These are phyloP conservation scores for Emydomyces testavorans DNA, from an alignment of 2,329 filamentous ascomycete species.

Conservation along the genomic window DNA sequence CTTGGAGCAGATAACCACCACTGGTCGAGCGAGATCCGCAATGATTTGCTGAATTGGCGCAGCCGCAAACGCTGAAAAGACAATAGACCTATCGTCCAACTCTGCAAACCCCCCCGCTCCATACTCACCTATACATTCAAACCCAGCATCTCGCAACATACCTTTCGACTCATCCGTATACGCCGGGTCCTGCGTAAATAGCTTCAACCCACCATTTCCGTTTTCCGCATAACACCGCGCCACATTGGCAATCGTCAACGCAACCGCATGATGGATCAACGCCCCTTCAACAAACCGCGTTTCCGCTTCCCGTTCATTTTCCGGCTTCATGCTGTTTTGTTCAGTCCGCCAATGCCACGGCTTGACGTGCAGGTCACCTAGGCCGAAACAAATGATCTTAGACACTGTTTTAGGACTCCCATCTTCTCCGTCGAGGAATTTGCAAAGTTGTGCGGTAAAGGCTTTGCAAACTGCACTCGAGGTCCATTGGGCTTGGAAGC, in stretches of 20 bases:
- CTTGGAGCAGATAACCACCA: constrained; percentile 21
- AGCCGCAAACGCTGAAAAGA: neutral
- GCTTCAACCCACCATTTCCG: constrained; percentile 5
- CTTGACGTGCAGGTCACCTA: constrained; percentile 20
- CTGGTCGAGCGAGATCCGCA: constrained; percentile 30
- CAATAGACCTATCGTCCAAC: neutral
- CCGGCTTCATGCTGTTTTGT: constrained; percentile 14
- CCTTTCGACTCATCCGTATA: constrained; percentile 11
- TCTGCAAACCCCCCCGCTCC: constrained; percentile 17
- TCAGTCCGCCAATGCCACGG: constrained; percentile 18
- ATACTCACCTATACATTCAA: constrained; percentile 20
- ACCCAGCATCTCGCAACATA: constrained; percentile 18
- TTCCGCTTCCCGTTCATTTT: constrained; percentile 15
- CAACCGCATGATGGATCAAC: constrained; percentile 20
- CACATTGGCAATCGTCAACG: constrained; percentile 19
- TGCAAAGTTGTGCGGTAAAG: constrained; percentile 17
- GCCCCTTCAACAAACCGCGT: constrained; percentile 11
- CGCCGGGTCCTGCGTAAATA: constrained; percentile 20
- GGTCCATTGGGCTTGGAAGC: constrained; percentile 16
- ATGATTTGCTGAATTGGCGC: constrained; percentile 30
- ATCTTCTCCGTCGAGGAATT: constrained; percentile 15
- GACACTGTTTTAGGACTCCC: constrained; percentile 16
- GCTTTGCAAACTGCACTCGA: constrained; percentile 18
- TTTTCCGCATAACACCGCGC: constrained; percentile 10
- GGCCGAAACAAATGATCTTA: constrained; percentile 22